Evolutionary conservation across 192 early-diverging fungal genomes (phyloP).

Genomic region (Chytriomyces hyalinus): DNA sequence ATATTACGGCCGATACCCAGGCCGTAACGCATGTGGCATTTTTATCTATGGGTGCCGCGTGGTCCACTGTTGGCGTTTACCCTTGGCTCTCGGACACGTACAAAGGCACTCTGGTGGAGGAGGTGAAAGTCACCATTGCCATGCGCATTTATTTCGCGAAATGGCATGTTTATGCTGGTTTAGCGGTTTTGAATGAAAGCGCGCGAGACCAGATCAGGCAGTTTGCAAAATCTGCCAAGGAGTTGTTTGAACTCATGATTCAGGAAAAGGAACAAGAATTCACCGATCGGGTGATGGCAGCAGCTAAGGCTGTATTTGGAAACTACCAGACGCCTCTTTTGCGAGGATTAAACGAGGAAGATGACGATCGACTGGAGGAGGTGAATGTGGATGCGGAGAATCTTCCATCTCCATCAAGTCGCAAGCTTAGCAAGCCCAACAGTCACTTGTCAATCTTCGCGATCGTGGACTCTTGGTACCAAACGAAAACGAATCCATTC

Average conservation of each 20-base stretch:
- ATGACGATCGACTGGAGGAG: no score
- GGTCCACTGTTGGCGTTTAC: background rate
- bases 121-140: slow-evolving; percentile 94
- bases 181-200: slow-evolving; percentile 91
- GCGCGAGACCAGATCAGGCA: slow-evolving; percentile 85
- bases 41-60: slow-evolving; percentile 58
- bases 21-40: slow-evolving; percentile 96
- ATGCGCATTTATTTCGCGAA: slow-evolving; percentile 93
- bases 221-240: slow-evolving; percentile 86
- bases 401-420: background rate
- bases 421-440: slow-evolving; percentile 56
- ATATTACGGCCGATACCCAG: slow-evolving; percentile 97
- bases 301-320: slow-evolving; percentile 80
- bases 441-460: slow-evolving; percentile 93
- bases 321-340: slow-evolving; percentile 67
- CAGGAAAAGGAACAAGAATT: slow-evolving; percentile 83
- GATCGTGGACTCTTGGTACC: slow-evolving; percentile 94
- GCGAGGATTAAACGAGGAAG: slow-evolving; percentile 72
- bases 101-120: slow-evolving; percentile 75
- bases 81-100: background rate
- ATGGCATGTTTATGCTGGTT: slow-evolving; percentile 95
- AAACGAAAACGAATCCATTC: slow-evolving; percentile 66
- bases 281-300: slow-evolving; percentile 61
- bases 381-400: background rate
- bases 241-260: slow-evolving; percentile 95